phyloP scores from a whole-genome alignment of 495 filamentous ascomycete species.

The Trichoderma virens region DNA sequence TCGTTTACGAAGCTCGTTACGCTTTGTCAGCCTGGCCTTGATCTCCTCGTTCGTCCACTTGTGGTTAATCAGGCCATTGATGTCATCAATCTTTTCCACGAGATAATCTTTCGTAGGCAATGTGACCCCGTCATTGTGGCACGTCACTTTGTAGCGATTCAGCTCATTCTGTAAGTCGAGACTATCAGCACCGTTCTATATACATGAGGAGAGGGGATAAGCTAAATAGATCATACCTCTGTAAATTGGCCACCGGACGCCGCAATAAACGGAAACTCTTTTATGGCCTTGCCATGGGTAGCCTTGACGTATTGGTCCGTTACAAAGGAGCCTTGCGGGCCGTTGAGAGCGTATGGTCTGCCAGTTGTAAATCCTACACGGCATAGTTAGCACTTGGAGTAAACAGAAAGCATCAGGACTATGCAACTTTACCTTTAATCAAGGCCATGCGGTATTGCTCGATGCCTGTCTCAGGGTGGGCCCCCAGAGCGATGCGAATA shows the following conservation, averaged over 20 bases:
- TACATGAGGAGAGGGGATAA: not conserved
- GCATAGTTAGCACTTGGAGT: slow-evolving; percentile 25
- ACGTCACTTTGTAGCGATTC: slow-evolving; percentile 70
- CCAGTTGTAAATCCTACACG: slow-evolving; percentile 63
- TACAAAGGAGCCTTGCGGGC: slow-evolving; percentile 60
- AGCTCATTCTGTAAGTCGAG: slow-evolving; percentile 57
- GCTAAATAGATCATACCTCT: slow-evolving; percentile 45
- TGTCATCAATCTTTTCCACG: slow-evolving; percentile 64
- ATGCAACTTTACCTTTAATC: slow-evolving; percentile 65
- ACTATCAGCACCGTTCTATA: not conserved
- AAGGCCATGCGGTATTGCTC: slow-evolving; percentile 77
- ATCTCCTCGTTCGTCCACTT: slow-evolving; percentile 75
- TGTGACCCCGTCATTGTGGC: slow-evolving; percentile 60
- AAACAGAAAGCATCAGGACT: no score
- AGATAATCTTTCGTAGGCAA: slow-evolving; percentile 62
- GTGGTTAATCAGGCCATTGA: slow-evolving; percentile 70
- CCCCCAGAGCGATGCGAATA: slow-evolving; percentile 70
- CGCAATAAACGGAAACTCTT: slow-evolving; percentile 72
- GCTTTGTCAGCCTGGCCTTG: slow-evolving; percentile 62
- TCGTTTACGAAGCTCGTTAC: slow-evolving; percentile 52
- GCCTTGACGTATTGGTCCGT: slow-evolving; percentile 69
- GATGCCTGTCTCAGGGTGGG: slow-evolving; percentile 55
- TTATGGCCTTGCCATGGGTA: slow-evolving; percentile 67
- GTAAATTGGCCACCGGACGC: slow-evolving; percentile 71
- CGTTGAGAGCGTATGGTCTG: slow-evolving; percentile 71